Conservation (phyloP, 23 red algal genomes). For the Gracilaria gracilis region DNA sequence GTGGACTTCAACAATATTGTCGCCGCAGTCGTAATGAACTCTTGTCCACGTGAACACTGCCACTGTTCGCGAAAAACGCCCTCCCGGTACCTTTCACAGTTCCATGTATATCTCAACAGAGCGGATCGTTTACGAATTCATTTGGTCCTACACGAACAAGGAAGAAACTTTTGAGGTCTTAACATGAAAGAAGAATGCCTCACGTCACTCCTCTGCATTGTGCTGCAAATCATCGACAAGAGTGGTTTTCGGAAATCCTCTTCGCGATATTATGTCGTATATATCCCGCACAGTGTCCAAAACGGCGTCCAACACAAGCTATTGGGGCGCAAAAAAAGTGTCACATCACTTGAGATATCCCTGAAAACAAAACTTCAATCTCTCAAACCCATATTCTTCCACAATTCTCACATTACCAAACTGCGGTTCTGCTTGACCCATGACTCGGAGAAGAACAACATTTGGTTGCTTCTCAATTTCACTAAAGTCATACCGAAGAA, state of each 20-base stretch:
- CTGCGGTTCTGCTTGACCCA: background rate
- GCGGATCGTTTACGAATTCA: too few relatives aligned
- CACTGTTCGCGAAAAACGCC: too few relatives aligned
- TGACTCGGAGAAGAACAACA: background rate
- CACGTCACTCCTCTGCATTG: background rate
- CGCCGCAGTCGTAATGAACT: too few relatives aligned
- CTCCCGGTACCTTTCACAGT: too few relatives aligned
- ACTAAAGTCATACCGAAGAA: background rate
- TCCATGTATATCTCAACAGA: too few relatives aligned
- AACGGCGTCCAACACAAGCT: background rate
- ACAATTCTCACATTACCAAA: background rate
- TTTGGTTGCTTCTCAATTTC: background rate
- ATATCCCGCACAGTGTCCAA: background rate
- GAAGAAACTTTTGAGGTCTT: background rate
- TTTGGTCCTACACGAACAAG: too few relatives aligned
- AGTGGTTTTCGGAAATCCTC: background rate
- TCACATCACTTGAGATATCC: background rate
- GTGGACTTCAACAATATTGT: too few relatives aligned
- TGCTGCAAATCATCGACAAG: background rate
- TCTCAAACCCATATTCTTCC: background rate
- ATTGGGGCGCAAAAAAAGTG: background rate
- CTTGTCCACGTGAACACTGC: too few relatives aligned
- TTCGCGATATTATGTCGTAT: background rate
- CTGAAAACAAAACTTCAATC: background rate
- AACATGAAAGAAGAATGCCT: background rate